Evolutionary conservation across 1,284 basidiomycete genomes (phyloP).

Genomic region (Apiotrichum domesticum): DNA sequence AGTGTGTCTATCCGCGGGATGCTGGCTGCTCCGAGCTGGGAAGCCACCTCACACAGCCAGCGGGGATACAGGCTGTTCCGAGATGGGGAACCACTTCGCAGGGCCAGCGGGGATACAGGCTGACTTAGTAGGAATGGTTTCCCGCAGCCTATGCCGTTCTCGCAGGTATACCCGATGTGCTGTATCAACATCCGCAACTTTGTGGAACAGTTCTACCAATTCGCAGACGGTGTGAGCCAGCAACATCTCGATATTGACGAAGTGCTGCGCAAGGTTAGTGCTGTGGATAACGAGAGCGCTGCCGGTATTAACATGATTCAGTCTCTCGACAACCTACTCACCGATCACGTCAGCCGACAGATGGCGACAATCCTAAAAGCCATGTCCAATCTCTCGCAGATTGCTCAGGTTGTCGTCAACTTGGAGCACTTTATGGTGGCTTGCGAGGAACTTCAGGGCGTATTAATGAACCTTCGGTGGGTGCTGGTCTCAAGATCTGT

Average conservation of each 20-base stretch:
- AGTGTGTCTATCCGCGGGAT: conserved; percentile 21
- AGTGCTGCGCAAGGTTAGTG: conserved; percentile 70
- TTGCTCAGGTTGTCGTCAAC: conserved; percentile 90
- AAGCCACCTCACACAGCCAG: too few species aligned
- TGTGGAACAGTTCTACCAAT: conserved; percentile 94
- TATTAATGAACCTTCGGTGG: conserved; percentile 68
- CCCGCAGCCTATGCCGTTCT: conserved; percentile 84
- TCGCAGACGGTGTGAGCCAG: conserved; percentile 88
- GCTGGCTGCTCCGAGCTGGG: neutral
- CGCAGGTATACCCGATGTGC: conserved; percentile 87
- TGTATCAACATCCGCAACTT: conserved; percentile 94
- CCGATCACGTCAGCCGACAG: conserved; percentile 70
- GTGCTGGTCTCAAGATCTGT: conserved; percentile 7
- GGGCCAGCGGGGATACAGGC: too few species aligned
- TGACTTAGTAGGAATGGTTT: conserved; percentile 54
- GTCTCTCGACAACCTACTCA: conserved; percentile 82
- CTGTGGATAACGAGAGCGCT: neutral
- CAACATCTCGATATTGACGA: conserved; percentile 90
- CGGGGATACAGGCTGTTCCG: too few species aligned
- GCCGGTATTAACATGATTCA: conserved; percentile 35
- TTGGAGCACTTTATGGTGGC: conserved; percentile 86
- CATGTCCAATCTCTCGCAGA: conserved; percentile 78
- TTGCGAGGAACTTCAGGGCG: conserved; percentile 78
- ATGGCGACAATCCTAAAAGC: conserved; percentile 66
- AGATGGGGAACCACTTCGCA: too few species aligned